phyloP scores from a whole-genome alignment of 2,329 filamentous ascomycete genomes.

The Aureobasidium musti region DNA sequence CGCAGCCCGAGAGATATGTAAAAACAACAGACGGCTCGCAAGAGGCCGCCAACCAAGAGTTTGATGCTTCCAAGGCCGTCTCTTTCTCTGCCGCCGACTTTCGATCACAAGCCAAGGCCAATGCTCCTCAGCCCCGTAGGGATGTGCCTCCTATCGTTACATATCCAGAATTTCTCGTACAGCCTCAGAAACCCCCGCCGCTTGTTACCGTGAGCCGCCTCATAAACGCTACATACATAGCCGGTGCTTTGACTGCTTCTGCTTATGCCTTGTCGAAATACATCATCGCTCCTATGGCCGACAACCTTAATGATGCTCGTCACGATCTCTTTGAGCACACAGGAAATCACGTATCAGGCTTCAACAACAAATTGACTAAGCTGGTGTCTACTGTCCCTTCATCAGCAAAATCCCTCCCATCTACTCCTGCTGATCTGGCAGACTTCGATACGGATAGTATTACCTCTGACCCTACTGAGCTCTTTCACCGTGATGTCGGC shows the following conservation, averaged over 20 bases:
- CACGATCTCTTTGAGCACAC: constrained; percentile 60
- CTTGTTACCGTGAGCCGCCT: constrained; percentile 60
- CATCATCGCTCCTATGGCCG: constrained; percentile 64
- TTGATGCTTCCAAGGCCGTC: constrained; percentile 19
- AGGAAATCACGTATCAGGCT: constrained; percentile 52
- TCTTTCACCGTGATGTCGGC: constrained; percentile 79
- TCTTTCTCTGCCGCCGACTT: constrained; percentile 73
- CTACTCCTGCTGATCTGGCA: constrained; percentile 42
- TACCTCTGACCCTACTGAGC: constrained; percentile 67
- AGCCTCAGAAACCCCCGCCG: constrained; percentile 60
- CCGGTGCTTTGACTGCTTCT: constrained; percentile 57
- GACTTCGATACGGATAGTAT: constrained; percentile 53
- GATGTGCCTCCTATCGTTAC: constrained; percentile 64
- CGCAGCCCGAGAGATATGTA: neutral
- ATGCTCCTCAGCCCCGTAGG: constrained; percentile 35
- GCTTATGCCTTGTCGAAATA: constrained; percentile 72
- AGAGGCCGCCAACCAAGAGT: constrained; percentile 22
- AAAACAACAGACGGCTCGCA: constrained; percentile 21
- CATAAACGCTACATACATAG: constrained; percentile 58
- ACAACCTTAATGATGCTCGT: constrained; percentile 55
- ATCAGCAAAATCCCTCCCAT: constrained; percentile 35
- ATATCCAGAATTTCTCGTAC: constrained; percentile 65
- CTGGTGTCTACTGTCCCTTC: constrained; percentile 64
- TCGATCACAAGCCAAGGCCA: constrained; percentile 58
- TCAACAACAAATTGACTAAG: constrained; percentile 60